Base-by-base conservation (phyloP, 129 eudicot species). In the Deinandra increscens region DNA sequence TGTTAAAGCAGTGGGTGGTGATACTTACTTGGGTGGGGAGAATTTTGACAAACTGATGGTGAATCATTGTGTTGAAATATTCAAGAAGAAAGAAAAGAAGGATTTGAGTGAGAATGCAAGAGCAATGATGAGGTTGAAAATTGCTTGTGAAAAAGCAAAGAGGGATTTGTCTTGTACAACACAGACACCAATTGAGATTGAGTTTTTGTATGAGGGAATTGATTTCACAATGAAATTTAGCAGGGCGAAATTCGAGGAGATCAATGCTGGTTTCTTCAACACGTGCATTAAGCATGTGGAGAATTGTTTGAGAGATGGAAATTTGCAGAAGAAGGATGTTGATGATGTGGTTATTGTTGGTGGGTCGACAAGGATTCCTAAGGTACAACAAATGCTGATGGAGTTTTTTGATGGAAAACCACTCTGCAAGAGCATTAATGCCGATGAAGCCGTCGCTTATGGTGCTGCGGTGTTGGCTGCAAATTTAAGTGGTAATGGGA, bases 391-490 rank as follows among this genome's bases (percentile, higher is more conserved):
- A 41, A 69, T 53, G 74, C 8, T 69, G 22, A 69, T 0, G 4
- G 74, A 69, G 10, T 69, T 37, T 4, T 69, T 71, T 59, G 59
- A 59, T 44, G 11, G 58, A 13, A 71, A 71, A 10, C 56, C 56
- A 2, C 45, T 58, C 58, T 56, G 56, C 43, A 71, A n/a, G 56
- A 39, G 42, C 33, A 56, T 71, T 23, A 56, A 71, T 6, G 66
- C 68, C 0, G 75, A 71, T 71, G 75, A 71, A 26, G 76, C 76
- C 14, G 53, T 46, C 8, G 53, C 53, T 5, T 60, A 71, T 59
- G 76, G 76, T 15, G 76, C 76, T 3, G 76, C 76, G 8, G 42
- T 71, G 48, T 18, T 71, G 56, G 76, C 76, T 59, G 76, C 76
- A 42, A 60, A 59, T 14, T 59, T n/a, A n/a, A n/a, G n/a, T n/a